Percentiles rank a stretch among this genome's conserved stretches.
Conservation (phyloP, 208 protist species). For the Wallacemonas sp. region DNA sequence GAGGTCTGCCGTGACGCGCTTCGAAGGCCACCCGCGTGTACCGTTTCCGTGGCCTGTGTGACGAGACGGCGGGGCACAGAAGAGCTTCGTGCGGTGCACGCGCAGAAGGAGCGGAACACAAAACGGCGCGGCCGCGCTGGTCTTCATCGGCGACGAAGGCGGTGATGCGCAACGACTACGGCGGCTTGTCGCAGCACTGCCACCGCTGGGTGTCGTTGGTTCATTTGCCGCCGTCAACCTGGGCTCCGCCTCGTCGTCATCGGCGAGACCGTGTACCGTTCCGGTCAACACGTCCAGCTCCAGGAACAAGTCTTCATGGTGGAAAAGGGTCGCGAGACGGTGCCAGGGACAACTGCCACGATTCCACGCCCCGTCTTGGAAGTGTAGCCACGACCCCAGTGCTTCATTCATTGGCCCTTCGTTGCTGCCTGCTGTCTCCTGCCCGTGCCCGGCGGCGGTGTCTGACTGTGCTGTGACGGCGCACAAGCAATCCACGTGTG, state of each 20-base stretch:
- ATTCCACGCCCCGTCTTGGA: background rate
- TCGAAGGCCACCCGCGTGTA: no score
- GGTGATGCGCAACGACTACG: background rate
- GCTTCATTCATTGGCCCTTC: background rate
- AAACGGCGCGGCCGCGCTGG: background rate
- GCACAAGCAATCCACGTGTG: background rate
- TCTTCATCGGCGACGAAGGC: background rate
- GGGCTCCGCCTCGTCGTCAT: background rate
- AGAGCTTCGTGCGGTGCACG: conserved; percentile 1
- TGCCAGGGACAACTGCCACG: conserved; percentile 11
- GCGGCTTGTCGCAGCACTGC: background rate
- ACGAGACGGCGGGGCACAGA: background rate
- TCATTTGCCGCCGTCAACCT: no score
- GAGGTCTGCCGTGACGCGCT: background rate
- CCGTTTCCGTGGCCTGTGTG: background rate
- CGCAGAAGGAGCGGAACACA: conserved; percentile 2
- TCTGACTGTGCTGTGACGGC: background rate
- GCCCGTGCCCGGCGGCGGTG: background rate
- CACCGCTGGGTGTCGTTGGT: no score
- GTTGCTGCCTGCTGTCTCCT: background rate
- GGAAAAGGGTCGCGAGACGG: background rate
- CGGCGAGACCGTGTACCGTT: background rate
- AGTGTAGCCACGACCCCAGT: background rate
- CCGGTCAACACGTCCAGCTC: conserved; percentile 1
- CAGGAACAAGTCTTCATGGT: background rate